These are phyloP conservation scores for Tetratostichococcus sp. DNA, from an alignment of 139 green algal species.

Conservation along the genomic window DNA sequence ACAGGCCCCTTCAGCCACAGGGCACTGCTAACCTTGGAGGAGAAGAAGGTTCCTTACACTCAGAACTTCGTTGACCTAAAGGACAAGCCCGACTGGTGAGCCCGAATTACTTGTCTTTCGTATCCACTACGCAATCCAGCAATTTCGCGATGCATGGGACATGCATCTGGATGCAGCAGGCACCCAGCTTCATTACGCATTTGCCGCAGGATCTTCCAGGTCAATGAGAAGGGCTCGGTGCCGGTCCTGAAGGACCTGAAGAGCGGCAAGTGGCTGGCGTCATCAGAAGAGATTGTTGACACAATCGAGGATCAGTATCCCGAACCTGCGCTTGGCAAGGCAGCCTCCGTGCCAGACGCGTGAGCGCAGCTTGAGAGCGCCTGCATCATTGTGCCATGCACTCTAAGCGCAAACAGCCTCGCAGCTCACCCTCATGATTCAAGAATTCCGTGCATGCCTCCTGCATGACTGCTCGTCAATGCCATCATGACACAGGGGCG, in stretches of 20 bases:
- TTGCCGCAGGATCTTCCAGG: conserved; percentile 20
- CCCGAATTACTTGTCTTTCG: too few relatives aligned
- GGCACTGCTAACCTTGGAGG: conserved; percentile 73
- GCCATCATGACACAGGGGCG: conserved; percentile 40
- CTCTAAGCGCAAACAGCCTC: too few relatives aligned
- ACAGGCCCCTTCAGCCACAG: conserved; percentile 86
- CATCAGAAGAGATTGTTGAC: conserved; percentile 62
- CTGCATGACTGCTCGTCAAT: too few relatives aligned
- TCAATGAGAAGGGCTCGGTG: conserved; percentile 70
- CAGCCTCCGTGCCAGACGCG: conserved; percentile 37
- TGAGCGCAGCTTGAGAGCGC: conserved; percentile 16
- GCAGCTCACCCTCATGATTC: too few relatives aligned
- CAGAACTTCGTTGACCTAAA: conserved; percentile 70
- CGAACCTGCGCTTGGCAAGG: conserved; percentile 40
- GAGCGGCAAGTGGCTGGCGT: conserved; percentile 38
- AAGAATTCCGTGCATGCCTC: too few relatives aligned
- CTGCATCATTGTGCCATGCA: too few relatives aligned
- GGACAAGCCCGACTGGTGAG: conserved; percentile 82
- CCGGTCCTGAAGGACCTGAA: conserved; percentile 72
- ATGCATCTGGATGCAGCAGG: too few relatives aligned
- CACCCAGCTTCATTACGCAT: neutral
- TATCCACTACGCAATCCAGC: too few relatives aligned
- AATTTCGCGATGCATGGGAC: too few relatives aligned
- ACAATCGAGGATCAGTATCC: conserved; percentile 70
- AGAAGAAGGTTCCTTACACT: conserved; percentile 72